phyloP scores from a whole-genome alignment of 2,329 filamentous ascomycete genomes.

The Xylaria polymorpha region DNA sequence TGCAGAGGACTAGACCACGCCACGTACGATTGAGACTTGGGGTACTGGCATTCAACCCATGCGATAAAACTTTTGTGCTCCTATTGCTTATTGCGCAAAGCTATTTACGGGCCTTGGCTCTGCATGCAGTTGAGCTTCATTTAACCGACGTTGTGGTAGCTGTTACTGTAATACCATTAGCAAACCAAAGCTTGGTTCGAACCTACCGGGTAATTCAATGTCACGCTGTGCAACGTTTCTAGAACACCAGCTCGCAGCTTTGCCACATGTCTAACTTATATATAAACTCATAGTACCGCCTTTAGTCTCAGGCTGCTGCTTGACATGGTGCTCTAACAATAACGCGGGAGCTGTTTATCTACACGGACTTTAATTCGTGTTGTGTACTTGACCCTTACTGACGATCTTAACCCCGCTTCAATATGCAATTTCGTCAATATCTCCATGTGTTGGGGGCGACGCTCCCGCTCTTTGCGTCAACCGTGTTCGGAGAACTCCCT shows the following conservation, averaged over 20 bases:
- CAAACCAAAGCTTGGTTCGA: not conserved
- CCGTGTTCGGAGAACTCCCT: constrained; percentile 17
- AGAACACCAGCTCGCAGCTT: not conserved
- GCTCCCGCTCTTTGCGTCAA: constrained; percentile 14
- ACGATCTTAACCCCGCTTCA: not conserved
- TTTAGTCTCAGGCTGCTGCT: not conserved
- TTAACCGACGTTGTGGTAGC: constrained; percentile 11
- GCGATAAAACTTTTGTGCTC: not conserved
- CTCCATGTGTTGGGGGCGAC: constrained; percentile 7
- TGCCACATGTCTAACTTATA: not conserved
- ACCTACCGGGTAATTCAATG: constrained; percentile 9
- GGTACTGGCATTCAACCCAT: not conserved
- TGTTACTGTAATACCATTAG: not conserved
- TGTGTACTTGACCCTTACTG: not conserved
- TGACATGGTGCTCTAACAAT: not conserved
- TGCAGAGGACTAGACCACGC: constrained; percentile 26
- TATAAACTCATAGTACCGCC: not conserved
- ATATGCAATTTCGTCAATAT: constrained; percentile 15
- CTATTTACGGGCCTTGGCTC: constrained; percentile 30
- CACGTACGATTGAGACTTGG: not conserved
- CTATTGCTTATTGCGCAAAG: not conserved
- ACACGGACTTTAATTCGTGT: not conserved
- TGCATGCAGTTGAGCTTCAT: constrained; percentile 8
- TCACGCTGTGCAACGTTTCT: constrained; percentile 1
- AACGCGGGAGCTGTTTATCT: not conserved